Evolutionary conservation across 2,329 filamentous ascomycete genomes (phyloP).

Genomic region (Dothistroma septosporum): DNA sequence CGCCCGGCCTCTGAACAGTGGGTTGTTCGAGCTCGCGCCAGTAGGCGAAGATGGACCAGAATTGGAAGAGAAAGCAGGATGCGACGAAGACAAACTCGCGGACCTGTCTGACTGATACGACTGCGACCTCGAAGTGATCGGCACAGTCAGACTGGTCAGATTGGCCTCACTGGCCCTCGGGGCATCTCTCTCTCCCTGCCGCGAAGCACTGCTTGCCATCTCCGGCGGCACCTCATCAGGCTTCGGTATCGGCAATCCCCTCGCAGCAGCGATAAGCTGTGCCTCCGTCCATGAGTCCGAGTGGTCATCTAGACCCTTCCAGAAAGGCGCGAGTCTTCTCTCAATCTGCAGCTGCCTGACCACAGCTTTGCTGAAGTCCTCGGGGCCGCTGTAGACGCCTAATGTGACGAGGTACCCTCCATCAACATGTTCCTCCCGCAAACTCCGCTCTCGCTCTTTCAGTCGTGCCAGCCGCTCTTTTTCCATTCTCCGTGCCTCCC

Average conservation of each 20-base stretch:
- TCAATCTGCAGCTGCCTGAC: conserved; percentile 96
- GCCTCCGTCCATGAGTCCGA: conserved; percentile 86
- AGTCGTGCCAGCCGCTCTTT: conserved; percentile 70
- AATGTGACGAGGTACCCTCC: conserved; percentile 92
- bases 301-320: conserved; percentile 88
- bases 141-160: conserved; percentile 70
- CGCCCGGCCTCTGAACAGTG: conserved; percentile 72
- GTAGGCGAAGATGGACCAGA: conserved; percentile 43
- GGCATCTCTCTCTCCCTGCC: conserved; percentile 40
- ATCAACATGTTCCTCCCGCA: conserved; percentile 88
- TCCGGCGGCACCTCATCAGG: conserved; percentile 79
- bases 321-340: conserved; percentile 86
- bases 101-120: conserved; percentile 73
- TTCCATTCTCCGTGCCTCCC: conserved; percentile 80
- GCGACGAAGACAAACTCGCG: conserved; percentile 55
- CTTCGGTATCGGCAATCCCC: conserved; percentile 76
- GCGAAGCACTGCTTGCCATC: conserved; percentile 45
- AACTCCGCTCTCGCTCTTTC: conserved; percentile 84
- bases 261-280: conserved; percentile 86
- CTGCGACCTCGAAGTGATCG: conserved; percentile 70
- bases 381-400: conserved; percentile 84
- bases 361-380: conserved; percentile 86
- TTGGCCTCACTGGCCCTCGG: conserved; percentile 52
- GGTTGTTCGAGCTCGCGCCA: conserved; percentile 41
- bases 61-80: conserved; percentile 51